These are phyloP conservation scores for Triticum turgidum DNA, from an alignment of 176 grass and related monocot genomes.

Conservation along the genomic window DNA sequence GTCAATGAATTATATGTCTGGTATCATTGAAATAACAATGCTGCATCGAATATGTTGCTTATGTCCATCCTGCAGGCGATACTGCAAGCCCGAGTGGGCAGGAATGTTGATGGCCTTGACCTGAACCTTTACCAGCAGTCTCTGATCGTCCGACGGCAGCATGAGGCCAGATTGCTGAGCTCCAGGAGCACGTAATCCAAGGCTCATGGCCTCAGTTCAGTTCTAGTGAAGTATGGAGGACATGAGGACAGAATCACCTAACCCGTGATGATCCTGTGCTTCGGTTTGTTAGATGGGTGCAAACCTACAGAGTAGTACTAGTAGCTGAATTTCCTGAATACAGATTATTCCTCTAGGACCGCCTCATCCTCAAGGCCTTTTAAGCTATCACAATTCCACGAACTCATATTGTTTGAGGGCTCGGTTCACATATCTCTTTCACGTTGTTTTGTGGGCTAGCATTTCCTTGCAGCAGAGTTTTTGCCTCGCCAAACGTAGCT, in stretches of 20 bases:
- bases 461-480: too few relatives aligned
- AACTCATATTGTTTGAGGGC: too few relatives aligned
- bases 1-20: not conserved
- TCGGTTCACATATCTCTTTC: too few relatives aligned
- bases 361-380: too few relatives aligned
- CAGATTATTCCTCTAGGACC: not conserved
- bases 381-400: too few relatives aligned
- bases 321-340: not conserved
- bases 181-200: constrained; percentile 41
- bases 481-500: too few relatives aligned
- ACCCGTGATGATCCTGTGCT: not conserved
- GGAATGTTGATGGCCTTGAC: constrained; percentile 68
- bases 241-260: not conserved
- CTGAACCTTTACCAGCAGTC: constrained; percentile 72
- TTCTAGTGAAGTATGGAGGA: too few relatives aligned
- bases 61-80: constrained; percentile 14
- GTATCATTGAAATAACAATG: not conserved
- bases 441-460: too few relatives aligned
- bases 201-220: not conserved
- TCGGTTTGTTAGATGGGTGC: not conserved
- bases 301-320: not conserved
- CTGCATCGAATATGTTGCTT: not conserved
- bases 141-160: constrained; percentile 51
- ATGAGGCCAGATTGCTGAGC: constrained; percentile 47
- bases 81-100: constrained; percentile 63